Base-by-base conservation (phyloP, 805 yeast genomes). In the Alloascoidea hylecoeti region DNA sequence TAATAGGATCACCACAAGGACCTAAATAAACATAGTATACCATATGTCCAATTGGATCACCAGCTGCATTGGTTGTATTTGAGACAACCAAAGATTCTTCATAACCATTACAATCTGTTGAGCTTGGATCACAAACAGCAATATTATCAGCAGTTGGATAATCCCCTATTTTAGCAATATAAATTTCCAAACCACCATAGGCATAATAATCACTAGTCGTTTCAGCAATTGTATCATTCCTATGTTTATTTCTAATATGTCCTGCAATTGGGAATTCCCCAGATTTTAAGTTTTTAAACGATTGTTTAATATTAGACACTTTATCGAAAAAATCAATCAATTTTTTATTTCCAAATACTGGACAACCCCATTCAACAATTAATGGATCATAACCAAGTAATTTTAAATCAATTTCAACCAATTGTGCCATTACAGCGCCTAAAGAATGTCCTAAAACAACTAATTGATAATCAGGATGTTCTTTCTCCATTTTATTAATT, bases 341-440 rank as follows among this genome's bases (percentile, higher is more conserved):
- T n/a, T 23, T n/a, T n/a, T 23, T 23, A n/a, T 23, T 23, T 9
- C 30, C 30, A 23, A 23, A 23, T n/a, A 9, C 13, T 9, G 30
- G 30, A n/a, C 13, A 23, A 9, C 30, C 30, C n/a, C 9, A 9
- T 23, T 23, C 30, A n/a, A 9, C 9, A 23, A 23, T n/a, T 9
- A 23, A 23, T 9, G n/a, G 13, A n/a, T 23, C 30, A 23, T 23
- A n/a, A 9, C 30, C 30, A 9, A 23, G 30, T n/a, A 23, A 23
- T 23, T 9, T 23, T 9, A 23, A 23, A n/a, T 23, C 30, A 23
- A 23, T 23, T 23, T 9, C 30, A 23, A n/a, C 30, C 30, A 23
- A n/a, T n/a, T 23, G 30, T n/a, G 30, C 30, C 13, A 23, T 23
- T n/a, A n/a, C 30, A 23, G 30, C 30, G 30, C 30, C 30, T n/a